A percentile compares a stretch with the other conserved stretches of the same genome.
phyloP scores from a whole-genome alignment of 306 rosid species.

The Neltuma alba region DNA sequence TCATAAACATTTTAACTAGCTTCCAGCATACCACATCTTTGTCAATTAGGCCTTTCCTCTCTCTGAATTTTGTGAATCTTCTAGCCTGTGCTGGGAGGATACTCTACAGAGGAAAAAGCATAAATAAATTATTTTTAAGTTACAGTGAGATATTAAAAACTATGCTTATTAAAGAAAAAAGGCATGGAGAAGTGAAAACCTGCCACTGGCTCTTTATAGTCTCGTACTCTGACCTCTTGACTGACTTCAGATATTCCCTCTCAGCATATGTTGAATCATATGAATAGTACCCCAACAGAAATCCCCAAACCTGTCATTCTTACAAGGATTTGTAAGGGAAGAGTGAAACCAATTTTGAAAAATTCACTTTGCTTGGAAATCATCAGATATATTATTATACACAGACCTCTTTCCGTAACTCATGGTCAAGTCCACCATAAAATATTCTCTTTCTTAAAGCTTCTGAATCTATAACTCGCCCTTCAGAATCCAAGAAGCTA shows the following conservation, averaged over 20 bases:
- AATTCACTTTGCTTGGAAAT: slow-evolving; percentile 25
- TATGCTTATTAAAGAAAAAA: neutral
- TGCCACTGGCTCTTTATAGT: slow-evolving; percentile 95
- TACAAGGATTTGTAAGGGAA: slow-evolving; percentile 37
- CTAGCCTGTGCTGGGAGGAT: slow-evolving; percentile 82
- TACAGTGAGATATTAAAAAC: slow-evolving; percentile 13
- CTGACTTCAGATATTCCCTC: slow-evolving; percentile 73
- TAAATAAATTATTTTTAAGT: slow-evolving; percentile 5
- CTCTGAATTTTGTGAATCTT: slow-evolving; percentile 95
- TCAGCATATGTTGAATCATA: slow-evolving; percentile 94
- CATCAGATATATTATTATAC: slow-evolving; percentile 23
- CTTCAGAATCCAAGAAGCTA: slow-evolving; percentile 88
- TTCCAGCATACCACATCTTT: slow-evolving; percentile 90
- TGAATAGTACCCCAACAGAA: slow-evolving; percentile 82
- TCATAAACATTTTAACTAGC: slow-evolving; percentile 20
- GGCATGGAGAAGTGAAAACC: slow-evolving; percentile 56
- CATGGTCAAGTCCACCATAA: slow-evolving; percentile 94
- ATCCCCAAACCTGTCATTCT: slow-evolving; percentile 76
- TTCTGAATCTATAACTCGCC: slow-evolving; percentile 70
- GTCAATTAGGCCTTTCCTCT: slow-evolving; percentile 95
- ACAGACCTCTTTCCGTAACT: slow-evolving; percentile 80
- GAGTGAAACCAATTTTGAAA: slow-evolving; percentile 34
- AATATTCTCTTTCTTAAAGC: slow-evolving; percentile 88
- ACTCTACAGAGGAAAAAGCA: slow-evolving; percentile 59
- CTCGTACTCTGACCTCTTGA: slow-evolving; percentile 78